phyloP scores from a whole-genome alignment of 164 flowering plant species.

The Cinnamomum chago region DNA sequence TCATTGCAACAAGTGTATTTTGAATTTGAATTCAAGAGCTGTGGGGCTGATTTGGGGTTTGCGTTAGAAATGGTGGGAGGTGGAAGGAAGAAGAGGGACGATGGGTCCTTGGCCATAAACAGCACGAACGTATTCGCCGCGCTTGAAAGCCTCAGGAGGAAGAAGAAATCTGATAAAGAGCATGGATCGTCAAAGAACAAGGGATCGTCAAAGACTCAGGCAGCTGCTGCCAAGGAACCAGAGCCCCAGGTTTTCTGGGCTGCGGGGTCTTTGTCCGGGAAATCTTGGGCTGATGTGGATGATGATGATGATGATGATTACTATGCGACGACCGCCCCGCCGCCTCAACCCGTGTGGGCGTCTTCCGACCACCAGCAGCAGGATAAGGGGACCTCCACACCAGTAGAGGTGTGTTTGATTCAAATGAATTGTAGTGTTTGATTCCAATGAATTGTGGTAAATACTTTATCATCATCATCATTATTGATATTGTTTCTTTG shows the following conservation, averaged over 20 bases:
- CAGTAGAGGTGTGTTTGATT: slow-evolving; percentile 28
- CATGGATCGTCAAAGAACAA: slow-evolving; percentile 37
- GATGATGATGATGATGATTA: slow-evolving; percentile 69
- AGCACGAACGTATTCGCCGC: slow-evolving; percentile 60
- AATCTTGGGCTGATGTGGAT: slow-evolving; percentile 93
- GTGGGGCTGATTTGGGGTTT: neutral
- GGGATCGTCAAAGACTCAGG: slow-evolving; percentile 39
- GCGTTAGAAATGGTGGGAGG: slow-evolving; percentile 48
- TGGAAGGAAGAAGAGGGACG: slow-evolving; percentile 43
- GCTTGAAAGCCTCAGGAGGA: slow-evolving; percentile 47
- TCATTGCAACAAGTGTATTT: no score
- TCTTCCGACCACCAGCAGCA: slow-evolving; percentile 22
- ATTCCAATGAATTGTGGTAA: no score
- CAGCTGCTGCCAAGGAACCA: slow-evolving; percentile 25
- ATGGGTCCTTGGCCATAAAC: slow-evolving; percentile 36
- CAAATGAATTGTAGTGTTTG: neutral
- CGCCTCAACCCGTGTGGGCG: slow-evolving; percentile 57
- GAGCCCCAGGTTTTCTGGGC: slow-evolving; percentile 71
- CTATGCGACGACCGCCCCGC: slow-evolving; percentile 68
- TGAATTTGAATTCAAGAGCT: neutral
- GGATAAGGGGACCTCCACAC: slow-evolving; percentile 32
- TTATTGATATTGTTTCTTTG: no score
- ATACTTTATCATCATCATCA: no score
- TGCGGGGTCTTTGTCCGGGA: slow-evolving; percentile 57
- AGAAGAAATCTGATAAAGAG: slow-evolving; percentile 61